Evolutionary conservation across 768 basidiomycete genomes (phyloP).

Genomic region (Phanerochaete carnosa): DNA sequence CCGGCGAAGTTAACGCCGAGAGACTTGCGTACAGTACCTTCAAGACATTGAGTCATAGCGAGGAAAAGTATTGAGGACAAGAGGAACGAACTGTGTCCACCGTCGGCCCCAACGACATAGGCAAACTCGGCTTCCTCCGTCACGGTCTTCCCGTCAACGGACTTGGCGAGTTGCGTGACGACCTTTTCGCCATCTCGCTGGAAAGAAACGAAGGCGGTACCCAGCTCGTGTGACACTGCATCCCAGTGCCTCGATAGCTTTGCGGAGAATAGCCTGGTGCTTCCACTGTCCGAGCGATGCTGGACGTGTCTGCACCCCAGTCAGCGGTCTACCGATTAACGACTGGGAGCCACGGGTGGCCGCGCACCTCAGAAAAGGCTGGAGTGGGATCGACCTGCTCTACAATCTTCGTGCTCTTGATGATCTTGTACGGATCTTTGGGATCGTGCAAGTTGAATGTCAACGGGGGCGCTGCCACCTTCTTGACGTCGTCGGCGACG

Average conservation of each 20-base stretch:
- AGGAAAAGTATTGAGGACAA: background rate
- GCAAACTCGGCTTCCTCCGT: background rate
- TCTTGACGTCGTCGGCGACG: no score
- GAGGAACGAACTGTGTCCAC: background rate
- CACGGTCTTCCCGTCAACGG: background rate
- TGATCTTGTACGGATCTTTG: background rate
- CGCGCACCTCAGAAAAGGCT: slow-evolving; percentile 8
- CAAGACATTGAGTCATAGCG: background rate
- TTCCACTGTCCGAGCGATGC: background rate
- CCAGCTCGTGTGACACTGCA: no score
- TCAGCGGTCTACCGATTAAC: background rate
- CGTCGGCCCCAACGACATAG: slow-evolving; percentile 2
- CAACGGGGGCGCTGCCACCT: no score
- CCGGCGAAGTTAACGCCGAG: slow-evolving; percentile 3
- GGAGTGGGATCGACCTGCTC: background rate
- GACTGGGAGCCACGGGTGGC: background rate
- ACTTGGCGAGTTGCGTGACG: background rate
- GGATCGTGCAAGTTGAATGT: slow-evolving; percentile 36
- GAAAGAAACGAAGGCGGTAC: background rate
- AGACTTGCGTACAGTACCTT: slow-evolving; percentile 5
- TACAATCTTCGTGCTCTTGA: background rate
- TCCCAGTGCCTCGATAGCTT: no score
- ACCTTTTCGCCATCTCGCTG: background rate
- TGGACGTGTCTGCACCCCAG: background rate
- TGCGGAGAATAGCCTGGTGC: no score